Conservation (phyloP, 2,329 filamentous ascomycete genomes). For the Salinomyces thailandicus region DNA sequence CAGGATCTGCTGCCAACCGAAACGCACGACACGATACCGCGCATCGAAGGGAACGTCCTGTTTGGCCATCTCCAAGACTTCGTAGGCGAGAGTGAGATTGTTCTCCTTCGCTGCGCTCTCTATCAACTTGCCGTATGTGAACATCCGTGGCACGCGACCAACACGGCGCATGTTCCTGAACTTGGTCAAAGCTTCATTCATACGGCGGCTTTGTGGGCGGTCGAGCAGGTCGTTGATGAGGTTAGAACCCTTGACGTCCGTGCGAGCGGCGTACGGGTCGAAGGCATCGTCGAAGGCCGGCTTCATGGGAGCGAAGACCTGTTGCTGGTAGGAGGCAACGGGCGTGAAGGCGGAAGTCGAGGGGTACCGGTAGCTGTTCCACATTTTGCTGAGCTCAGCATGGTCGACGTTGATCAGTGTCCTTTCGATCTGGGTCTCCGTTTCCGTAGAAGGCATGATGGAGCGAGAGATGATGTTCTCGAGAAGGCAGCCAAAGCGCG, state of each 20-base stretch:
- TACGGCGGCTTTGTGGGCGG: constrained; percentile 56
- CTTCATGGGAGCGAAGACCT: constrained; percentile 30
- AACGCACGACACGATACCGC: constrained; percentile 78
- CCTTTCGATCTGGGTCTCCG: constrained; percentile 48
- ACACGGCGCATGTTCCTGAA: constrained; percentile 90
- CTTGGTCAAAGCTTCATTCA: constrained; percentile 70
- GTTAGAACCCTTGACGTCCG: constrained; percentile 87
- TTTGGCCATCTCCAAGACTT: constrained; percentile 81
- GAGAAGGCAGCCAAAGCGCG: constrained; percentile 52
- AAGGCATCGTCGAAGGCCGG: constrained; percentile 68
- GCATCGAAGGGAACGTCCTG: constrained; percentile 75
- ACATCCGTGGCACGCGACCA: constrained; percentile 86
- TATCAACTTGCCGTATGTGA: constrained; percentile 94
- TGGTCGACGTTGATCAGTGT: constrained; percentile 45
- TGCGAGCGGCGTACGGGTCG: constrained; percentile 82
- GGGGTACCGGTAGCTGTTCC: constrained; percentile 49
- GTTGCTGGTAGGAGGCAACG: constrained; percentile 35
- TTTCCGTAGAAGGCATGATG: constrained; percentile 45
- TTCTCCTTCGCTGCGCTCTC: constrained; percentile 78
- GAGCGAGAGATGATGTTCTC: constrained; percentile 46
- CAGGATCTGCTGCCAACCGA: constrained; percentile 92
- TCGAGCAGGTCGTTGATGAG: constrained; percentile 85
- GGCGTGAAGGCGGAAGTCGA: constrained; percentile 34
- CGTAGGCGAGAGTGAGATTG: constrained; percentile 70
- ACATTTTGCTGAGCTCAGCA: constrained; percentile 40